Conservation (phyloP, 1,284 basidiomycete genomes). For the Pseudozyma hubeiensis region DNA sequence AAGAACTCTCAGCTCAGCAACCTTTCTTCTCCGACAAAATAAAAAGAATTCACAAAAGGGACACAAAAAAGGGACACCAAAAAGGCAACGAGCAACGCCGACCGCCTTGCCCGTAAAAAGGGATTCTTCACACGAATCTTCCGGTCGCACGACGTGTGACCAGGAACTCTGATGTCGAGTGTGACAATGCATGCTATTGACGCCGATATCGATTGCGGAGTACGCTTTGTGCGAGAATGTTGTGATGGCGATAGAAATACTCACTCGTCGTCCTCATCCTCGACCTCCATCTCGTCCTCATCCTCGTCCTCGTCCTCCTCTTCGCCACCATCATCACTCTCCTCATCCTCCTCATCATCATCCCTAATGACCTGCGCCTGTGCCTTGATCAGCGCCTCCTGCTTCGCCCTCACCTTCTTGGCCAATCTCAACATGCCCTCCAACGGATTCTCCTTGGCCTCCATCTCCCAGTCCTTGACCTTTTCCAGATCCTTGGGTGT, state of each 20-base stretch:
- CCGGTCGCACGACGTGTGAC: too few species aligned
- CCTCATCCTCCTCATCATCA: constrained; percentile 48
- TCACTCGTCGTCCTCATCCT: constrained; percentile 46
- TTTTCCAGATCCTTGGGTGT: constrained; percentile 57
- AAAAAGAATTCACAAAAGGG: too few species aligned
- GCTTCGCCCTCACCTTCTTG: constrained; percentile 65
- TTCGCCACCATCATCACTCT: constrained; percentile 22
- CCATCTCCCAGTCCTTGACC: constrained; percentile 50
- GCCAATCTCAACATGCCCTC: constrained; percentile 60
- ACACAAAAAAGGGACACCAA: too few species aligned
- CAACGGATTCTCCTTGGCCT: constrained; percentile 57
- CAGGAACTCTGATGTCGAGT: too few species aligned
- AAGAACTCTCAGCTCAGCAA: background rate
- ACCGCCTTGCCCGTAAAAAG: too few species aligned
- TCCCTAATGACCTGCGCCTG: constrained; percentile 51
- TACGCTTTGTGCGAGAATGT: too few species aligned
- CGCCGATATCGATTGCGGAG: background rate
- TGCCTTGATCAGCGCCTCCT: constrained; percentile 58
- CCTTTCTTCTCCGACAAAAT: too few species aligned
- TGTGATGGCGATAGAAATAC: background rate
- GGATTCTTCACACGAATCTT: too few species aligned
- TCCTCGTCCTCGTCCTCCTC: constrained; percentile 27
- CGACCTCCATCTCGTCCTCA: constrained; percentile 38
- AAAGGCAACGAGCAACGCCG: too few species aligned
- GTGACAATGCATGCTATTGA: background rate